Base-by-base conservation (phyloP, 2,329 filamentous ascomycete species). In the Fusarium lateritium region DNA sequence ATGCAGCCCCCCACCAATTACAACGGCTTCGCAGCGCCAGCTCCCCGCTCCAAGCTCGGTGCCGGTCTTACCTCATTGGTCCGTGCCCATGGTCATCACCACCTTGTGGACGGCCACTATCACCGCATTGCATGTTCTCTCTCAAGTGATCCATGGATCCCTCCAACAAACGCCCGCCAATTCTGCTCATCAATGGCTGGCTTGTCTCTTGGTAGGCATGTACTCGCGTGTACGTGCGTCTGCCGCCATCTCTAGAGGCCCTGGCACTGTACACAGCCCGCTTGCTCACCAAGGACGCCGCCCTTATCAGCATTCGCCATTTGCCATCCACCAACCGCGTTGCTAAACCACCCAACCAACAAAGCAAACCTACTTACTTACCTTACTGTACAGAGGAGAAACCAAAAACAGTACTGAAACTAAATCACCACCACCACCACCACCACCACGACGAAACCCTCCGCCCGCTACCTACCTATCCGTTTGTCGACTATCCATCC, bases 301-400 rank as follows among this genome's bases (percentile, higher is more conserved):
- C 62, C 56, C 72, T 73, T 74, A 69, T 74, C 72, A 70, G 56
- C 59, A 61, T 73, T 66, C 56, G 58, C 67, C 67, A 71, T 73
- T 69, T 53, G 36, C 68, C 63, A 61, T 73, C 57, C 63, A 56
- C 63, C 72, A 72, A 64, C 67, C 56, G 44, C 46, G 45, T 53
- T 44, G 53, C 61, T 42, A 22, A 62, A 58, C 58, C 58, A 42
- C 47, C 63, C 66, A 69, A 62, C 67, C 50, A 63, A 60, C 49
- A 52, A 50, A 38, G 19, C 46, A 31, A 39, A 58, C 33, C 34
- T 26, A 46, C 39, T 38, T 31, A 31, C 28, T 31, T 31, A 31
- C 28, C 28, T 19, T 26, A 42, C 44, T 19, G 34, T 22, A 21
- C 49, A 56, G n/a, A 38, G 28, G 19, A 45, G 26, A 46, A 46